Evolutionary conservation across 768 basidiomycete genomes (phyloP), one percentile per base, ranked within the genome.

Genomic region (Hortiboletus flavorubellus): DNA sequence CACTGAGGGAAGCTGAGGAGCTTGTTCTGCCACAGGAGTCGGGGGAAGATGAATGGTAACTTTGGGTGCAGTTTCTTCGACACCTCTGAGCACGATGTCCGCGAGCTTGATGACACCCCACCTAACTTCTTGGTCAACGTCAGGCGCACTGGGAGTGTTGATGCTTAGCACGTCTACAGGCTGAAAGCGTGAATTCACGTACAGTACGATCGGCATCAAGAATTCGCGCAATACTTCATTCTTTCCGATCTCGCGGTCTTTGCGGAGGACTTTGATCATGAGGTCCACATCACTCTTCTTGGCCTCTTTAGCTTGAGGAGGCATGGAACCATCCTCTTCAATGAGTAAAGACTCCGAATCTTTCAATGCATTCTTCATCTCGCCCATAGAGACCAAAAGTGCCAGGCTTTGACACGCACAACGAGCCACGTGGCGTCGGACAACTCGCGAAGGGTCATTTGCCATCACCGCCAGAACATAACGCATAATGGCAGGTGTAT

Each of bases 51-150:
- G 89, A 47, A 95, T 85, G 44, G 85, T 90, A 58, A 95, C 86
- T 54, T 91, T 93, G 1, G 95, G 95, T 7, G 89, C 76, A 2
- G 85, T 79, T 71, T 98, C 96, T 54, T 91, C 85, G 4, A 85
- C 76, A 23, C 91, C 89, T 49, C 87, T 84, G 61, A 95, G 86
- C 41, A 93, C 80, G 18, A 96, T 78, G 63, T 98, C 96, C 6
- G 91, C 92, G 23, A 97, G 76, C 72, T 98, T 98, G 64, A 98
- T 78, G 46, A 96, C 75, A 59, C 88, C 91, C 84, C 93, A 91
- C 44, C 94, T 87, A 39, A 95, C 89, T 73, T 96, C 91, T 64
- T 91, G 80, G 68, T 97, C 93, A 51, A 85, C 78, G 56, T 87
- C 84, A 0, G 87, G 78, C 33, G 85, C 82, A 33, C 92, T 94